Conservation (phyloP, 345 rosid species). For the Dipteronia sinensis region DNA sequence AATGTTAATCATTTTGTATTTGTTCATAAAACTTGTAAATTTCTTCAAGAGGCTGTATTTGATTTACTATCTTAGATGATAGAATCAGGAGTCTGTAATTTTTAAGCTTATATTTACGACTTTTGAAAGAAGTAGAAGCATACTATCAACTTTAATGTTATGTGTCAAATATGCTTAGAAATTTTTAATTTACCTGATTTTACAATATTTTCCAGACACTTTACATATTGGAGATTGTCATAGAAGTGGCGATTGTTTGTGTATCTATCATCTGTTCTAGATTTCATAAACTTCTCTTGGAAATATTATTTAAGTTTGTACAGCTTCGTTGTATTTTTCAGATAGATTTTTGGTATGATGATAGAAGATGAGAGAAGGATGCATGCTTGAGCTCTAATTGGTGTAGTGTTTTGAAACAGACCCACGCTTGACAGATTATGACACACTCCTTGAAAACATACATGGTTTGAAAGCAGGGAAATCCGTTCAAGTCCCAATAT, state of each 20-base stretch:
- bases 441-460: constrained; percentile 82
- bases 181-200: background rate
- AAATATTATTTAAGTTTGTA: constrained; percentile 12
- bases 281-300: background rate
- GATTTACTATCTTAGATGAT: background rate
- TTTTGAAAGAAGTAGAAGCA: no score
- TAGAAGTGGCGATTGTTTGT: background rate
- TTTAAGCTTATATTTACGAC: background rate
- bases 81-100: background rate
- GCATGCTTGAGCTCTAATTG: constrained; percentile 32
- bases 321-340: constrained; percentile 19
- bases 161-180: background rate
- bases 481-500: constrained; percentile 84
- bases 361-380: constrained; percentile 9
- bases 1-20: background rate
- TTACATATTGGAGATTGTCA: background rate
- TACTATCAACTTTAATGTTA: no score
- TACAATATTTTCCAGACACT: background rate
- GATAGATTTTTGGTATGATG: constrained; percentile 12
- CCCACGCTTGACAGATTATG: constrained; percentile 95
- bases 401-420: constrained; percentile 57
- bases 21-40: background rate
- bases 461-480: constrained; percentile 83
- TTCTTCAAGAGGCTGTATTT: background rate
- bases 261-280: background rate